Evolutionary conservation across 2,329 filamentous ascomycete species (phyloP), one percentile per base, ranked within the genome.

Genomic region (Coniochaeta prunicola): DNA sequence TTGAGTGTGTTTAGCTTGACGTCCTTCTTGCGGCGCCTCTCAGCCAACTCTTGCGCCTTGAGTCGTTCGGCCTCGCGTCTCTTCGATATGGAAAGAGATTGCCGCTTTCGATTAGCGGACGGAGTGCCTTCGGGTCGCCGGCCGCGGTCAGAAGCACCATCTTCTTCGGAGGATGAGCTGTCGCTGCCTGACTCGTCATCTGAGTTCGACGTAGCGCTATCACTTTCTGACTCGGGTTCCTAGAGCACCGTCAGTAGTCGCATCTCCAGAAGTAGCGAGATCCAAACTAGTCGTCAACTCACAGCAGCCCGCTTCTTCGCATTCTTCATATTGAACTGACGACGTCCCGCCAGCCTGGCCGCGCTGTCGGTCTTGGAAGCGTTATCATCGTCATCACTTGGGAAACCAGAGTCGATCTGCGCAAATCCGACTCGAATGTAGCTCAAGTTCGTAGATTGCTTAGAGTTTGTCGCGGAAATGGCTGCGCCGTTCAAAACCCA

Each of bases 401-500:
- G 9, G 7, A 33, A 26, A 19, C 53, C 53, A 34, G 70, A 72
- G 67, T 82, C 80, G 59, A 81, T 76, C 57, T 80, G 77, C 9
- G 78, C 77, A 60, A 79, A 82, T 24, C 78, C 77, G 61, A 82
- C 74, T 59, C 86, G 85, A 54, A 90, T 81, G 36, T 92, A 79
- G 58, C 80, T 78, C 57, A 83, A 69, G 28, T 74, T 75, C 42
- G 74, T 67, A 59, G 76, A 71, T 48, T 72, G 61, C 58, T 62
- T 59, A 26, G 70, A 66, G 57, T 58, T 61, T 63, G 62, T 60
- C 31, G 65, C 60, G 28, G 69, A 65, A 38, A 79, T 73, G 54
- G 76, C 75, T 57, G 84, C 79, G 61, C 84, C 85, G n/a, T 13
- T 33, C 58, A 92, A 74, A 19, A 90, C 87, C 90, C 90, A 93